Evolutionary conservation across 768 basidiomycete species (phyloP).

Genomic region (Suillus luteus): DNA sequence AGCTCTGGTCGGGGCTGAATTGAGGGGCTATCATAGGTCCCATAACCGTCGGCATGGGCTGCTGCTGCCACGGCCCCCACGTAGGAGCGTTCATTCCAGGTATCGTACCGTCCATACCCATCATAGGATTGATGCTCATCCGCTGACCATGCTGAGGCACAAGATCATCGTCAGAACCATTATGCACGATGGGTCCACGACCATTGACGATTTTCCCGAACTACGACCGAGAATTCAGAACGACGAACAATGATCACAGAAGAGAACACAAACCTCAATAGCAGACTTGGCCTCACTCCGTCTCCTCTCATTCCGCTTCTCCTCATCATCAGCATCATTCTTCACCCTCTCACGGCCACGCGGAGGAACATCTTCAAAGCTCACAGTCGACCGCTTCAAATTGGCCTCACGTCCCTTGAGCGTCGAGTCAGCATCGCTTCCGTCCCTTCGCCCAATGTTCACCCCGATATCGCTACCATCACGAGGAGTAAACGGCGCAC

Average conservation of each 20-base stretch:
- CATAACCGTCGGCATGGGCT: constrained; percentile 29
- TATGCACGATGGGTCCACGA: constrained; percentile 58
- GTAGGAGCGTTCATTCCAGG: constrained; percentile 36
- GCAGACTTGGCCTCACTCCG: constrained; percentile 84
- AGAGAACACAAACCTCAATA: constrained; percentile 66
- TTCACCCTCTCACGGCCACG: constrained; percentile 34
- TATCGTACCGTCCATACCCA: constrained; percentile 33
- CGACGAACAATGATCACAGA: constrained; percentile 4
- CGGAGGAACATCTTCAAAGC: constrained; percentile 57
- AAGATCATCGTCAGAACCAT: constrained; percentile 48
- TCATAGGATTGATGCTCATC: constrained; percentile 39
- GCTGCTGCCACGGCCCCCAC: constrained; percentile 30
- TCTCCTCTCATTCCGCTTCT: constrained; percentile 69
- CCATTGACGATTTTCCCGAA: constrained; percentile 90
- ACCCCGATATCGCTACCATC: constrained; percentile 68
- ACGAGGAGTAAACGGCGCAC: constrained; percentile 69
- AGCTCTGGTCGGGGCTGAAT: constrained; percentile 52
- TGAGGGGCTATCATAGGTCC: constrained; percentile 41
- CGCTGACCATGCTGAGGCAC: constrained; percentile 22
- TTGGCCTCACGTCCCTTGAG: constrained; percentile 36
- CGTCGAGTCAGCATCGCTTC: constrained; percentile 29
- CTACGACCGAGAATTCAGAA: constrained; percentile 40
- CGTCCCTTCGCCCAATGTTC: constrained; percentile 23
- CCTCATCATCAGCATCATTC: constrained; percentile 42
- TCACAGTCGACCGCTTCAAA: constrained; percentile 63